These are phyloP conservation scores for Diaporthe vaccinii DNA, from an alignment of 2,329 filamentous ascomycete species.

Conservation along the genomic window DNA sequence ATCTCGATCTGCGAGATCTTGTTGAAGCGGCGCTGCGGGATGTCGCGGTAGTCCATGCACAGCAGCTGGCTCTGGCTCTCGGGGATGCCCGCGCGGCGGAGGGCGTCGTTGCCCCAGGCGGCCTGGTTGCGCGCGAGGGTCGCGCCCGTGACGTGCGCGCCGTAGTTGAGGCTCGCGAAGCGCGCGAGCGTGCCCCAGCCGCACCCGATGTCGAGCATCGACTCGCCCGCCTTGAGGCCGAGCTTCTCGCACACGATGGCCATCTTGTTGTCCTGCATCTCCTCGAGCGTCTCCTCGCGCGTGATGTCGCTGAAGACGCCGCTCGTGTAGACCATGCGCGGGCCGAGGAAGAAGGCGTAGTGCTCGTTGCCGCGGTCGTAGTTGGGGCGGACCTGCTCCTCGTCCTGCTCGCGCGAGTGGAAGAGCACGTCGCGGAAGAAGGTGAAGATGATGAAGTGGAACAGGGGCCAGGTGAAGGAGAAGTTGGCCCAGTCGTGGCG, in stretches of 20 bases:
- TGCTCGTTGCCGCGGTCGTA: constrained; percentile 99
- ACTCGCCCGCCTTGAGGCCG: constrained; percentile 82
- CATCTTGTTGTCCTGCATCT: constrained; percentile 98
- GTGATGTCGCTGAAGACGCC: constrained; percentile 91
- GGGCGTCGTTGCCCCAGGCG: constrained; percentile 92
- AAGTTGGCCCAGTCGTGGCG: constrained; percentile 98
- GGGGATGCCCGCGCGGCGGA: constrained; percentile 83
- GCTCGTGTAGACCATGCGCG: constrained; percentile 98
- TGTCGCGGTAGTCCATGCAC: constrained; percentile 97
- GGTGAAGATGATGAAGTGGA: constrained; percentile 88
- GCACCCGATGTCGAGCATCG: constrained; percentile 93
- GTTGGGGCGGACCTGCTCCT: constrained; percentile 97
- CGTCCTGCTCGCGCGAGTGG: constrained; percentile 93
- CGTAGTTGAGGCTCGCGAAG: constrained; percentile 93
- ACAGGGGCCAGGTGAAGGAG: constrained; percentile 85
- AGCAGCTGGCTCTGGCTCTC: constrained; percentile 92
- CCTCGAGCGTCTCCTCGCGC: constrained; percentile 89
- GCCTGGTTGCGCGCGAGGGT: constrained; percentile 97
- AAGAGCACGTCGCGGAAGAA: constrained; percentile 92
- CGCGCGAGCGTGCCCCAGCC: constrained; percentile 97
- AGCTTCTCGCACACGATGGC: constrained; percentile 97
- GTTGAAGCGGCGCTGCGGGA: constrained; percentile 82
- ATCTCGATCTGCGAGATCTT: constrained; percentile 99
- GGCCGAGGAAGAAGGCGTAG: constrained; percentile 97
- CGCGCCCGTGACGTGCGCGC: constrained; percentile 84